Conservation (phyloP, 495 filamentous ascomycete species). For the Neurospora sp. region DNA sequence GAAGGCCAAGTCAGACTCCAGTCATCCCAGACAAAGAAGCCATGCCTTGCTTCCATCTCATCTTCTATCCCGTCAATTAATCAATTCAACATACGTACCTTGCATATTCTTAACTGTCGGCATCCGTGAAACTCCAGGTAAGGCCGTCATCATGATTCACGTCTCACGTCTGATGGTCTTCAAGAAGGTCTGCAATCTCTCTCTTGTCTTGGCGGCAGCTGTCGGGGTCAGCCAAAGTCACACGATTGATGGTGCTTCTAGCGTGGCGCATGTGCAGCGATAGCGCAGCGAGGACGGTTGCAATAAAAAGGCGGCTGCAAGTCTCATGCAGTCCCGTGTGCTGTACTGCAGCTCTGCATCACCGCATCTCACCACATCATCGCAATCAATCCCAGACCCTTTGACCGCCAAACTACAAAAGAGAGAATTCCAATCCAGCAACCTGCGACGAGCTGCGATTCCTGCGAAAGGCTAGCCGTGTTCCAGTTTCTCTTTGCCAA, state of each 20-base stretch:
- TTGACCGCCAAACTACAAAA: not conserved
- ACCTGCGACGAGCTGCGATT: not conserved
- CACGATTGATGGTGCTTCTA: not conserved
- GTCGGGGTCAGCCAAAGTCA: not conserved
- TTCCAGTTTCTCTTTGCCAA: not conserved
- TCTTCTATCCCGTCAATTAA: not conserved
- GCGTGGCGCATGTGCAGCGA: not conserved
- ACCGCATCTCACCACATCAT: not conserved
- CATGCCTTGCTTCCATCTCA: not conserved
- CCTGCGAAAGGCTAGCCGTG: not conserved
- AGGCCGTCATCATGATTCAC: not conserved
- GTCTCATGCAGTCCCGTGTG: not conserved
- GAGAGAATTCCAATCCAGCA: not conserved
- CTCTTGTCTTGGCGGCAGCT: not conserved
- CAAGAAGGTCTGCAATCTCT: not conserved
- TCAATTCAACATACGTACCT: not conserved
- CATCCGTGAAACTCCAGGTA: not conserved
- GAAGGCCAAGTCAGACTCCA: not conserved
- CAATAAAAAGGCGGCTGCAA: not conserved
- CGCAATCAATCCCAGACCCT: not conserved
- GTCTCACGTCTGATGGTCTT: not conserved
- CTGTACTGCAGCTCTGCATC: not conserved
- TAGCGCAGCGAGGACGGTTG: not conserved
- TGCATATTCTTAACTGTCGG: not conserved
- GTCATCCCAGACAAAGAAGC: not conserved